Base-by-base conservation (phyloP, 2,329 filamentous ascomycete genomes). In the Fonsecaea pedrosoi region DNA sequence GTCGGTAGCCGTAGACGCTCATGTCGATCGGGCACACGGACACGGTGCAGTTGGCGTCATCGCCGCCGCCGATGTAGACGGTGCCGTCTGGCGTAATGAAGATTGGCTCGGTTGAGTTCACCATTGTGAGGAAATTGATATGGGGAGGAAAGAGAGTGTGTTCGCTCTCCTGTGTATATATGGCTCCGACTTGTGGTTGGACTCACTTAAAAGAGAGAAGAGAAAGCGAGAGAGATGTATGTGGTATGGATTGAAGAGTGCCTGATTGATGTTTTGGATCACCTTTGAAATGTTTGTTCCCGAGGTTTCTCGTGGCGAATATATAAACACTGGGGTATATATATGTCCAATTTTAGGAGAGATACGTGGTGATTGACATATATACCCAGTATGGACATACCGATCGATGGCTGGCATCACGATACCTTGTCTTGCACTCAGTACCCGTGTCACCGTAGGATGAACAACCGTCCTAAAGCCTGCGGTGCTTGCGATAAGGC, bases 1-100 rank as follows among this genome's bases (percentile, higher is more conserved):
- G 82, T 13, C 74, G 75, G 72, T 83, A 84, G 34, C 75, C 75
- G 75, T 81, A 83, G 67, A 81, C 80, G 21, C 77, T 79, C 7
- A 73, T 60, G 18, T 75, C 70, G 18, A 82, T 72, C 3, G 78
- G 76, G 69, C 82, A 83, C 59, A 74, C 75, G 71, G 7, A 64
- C n/a, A 71, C 54, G 12, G 70, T 72, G 54, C 70, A 72, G 25
- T 72, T 72, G 63, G 55, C 25, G n/a, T 67, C 21, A 13, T 64
- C 56, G 21, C 70, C 70, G 21, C 60, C 59, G 6, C 42, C 55
- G 34, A 62, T 38, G 63, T 71, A 71, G 30, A 62, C 25, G 4
- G 38, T 58, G 53, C 69, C 70, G 57, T 70, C 42, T 1, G 66
- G 63, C 9, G 54, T 21, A n/a, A 55, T 58, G 55, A 55, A 66